Conservation (phyloP, 2,329 filamentous ascomycete genomes). For the Aspergillus sp. region DNA sequence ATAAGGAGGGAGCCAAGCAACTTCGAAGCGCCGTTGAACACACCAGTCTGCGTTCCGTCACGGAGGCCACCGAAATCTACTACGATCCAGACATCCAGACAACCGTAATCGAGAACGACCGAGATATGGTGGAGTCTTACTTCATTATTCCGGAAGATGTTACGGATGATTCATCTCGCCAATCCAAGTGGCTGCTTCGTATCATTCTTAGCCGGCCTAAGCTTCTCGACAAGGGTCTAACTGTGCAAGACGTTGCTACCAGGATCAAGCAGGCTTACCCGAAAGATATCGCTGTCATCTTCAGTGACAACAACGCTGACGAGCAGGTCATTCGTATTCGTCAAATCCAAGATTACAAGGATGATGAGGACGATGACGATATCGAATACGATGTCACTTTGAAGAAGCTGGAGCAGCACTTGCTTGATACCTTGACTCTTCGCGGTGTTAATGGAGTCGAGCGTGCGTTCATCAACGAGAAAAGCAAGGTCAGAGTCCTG, state of each 20-base stretch:
- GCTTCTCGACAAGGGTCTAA: conserved; percentile 87
- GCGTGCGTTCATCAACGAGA: conserved; percentile 89
- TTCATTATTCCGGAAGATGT: conserved; percentile 91
- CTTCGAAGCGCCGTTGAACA: conserved; percentile 91
- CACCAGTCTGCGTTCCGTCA: conserved; percentile 89
- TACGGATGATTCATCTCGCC: conserved; percentile 62
- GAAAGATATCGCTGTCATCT: conserved; percentile 85
- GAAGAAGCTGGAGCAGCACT: conserved; percentile 87
- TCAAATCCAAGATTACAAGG: conserved; percentile 71
- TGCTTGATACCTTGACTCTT: conserved; percentile 87
- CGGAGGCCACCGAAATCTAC: conserved; percentile 91
- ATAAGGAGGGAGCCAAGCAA: conserved; percentile 80
- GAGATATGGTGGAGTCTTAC: conserved; percentile 95
- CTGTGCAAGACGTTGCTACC: conserved; percentile 85
- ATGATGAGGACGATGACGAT: conserved; percentile 73
- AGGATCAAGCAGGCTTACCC: conserved; percentile 89
- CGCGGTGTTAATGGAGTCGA: conserved; percentile 89
- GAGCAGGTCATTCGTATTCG: conserved; percentile 93
- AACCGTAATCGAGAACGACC: conserved; percentile 84
- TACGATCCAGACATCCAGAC: conserved; percentile 89
- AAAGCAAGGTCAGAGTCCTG: conserved; percentile 68
- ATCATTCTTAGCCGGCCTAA: conserved; percentile 92
- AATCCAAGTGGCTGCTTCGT: conserved; percentile 94
- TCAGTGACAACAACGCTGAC: conserved; percentile 97
- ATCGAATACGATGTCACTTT: conserved; percentile 90